A percentile compares a stretch with the other conserved stretches of the same genome.
Conservation (phyloP, 2,329 filamentous ascomycete genomes). For the Fusarium sp. region DNA sequence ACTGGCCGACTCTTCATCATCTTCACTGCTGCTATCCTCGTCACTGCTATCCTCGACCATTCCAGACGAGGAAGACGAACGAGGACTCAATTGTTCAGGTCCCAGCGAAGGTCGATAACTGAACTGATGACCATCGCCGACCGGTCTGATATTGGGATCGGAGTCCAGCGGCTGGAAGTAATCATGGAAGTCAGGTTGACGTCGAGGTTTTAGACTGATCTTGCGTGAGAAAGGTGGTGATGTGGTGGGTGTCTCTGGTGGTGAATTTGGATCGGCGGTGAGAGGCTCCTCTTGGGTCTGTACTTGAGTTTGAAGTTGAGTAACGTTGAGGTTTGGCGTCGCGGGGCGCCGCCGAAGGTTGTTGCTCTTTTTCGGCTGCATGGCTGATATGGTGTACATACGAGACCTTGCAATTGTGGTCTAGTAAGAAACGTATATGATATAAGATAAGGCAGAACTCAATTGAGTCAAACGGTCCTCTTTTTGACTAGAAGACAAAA, state of each 20-base stretch:
- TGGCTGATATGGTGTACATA: conserved; percentile 31
- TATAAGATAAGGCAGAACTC: conserved; percentile 12
- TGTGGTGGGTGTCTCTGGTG: conserved; percentile 59
- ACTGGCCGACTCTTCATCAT: conserved; percentile 45
- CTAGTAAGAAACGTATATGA: conserved; percentile 44
- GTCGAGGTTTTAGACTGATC: conserved; percentile 47
- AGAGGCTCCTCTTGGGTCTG: conserved; percentile 43
- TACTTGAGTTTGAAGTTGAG: conserved; percentile 28
- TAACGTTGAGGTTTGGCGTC: conserved; percentile 56
- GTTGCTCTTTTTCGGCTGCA: conserved; percentile 49
- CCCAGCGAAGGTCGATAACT: conserved; percentile 53
- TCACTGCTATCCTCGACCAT: conserved; percentile 30
- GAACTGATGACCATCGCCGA: conserved; percentile 56
- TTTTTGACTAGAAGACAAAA: background rate
- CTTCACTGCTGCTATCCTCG: conserved; percentile 40
- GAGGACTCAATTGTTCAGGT: conserved; percentile 52
- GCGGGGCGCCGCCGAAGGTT: conserved; percentile 51
- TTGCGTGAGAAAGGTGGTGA: conserved; percentile 52
- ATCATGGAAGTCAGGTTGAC: conserved; percentile 49
- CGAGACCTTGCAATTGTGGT: conserved; percentile 10
- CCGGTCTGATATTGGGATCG: conserved; percentile 57
- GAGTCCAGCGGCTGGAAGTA: conserved; percentile 47
- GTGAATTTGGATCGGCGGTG: conserved; percentile 57
- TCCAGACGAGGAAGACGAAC: conserved; percentile 50
- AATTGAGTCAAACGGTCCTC: conserved; percentile 4